phyloP scores from a whole-genome alignment of 2,329 filamentous ascomycete genomes.

The Colletotrichum cuscutae region DNA sequence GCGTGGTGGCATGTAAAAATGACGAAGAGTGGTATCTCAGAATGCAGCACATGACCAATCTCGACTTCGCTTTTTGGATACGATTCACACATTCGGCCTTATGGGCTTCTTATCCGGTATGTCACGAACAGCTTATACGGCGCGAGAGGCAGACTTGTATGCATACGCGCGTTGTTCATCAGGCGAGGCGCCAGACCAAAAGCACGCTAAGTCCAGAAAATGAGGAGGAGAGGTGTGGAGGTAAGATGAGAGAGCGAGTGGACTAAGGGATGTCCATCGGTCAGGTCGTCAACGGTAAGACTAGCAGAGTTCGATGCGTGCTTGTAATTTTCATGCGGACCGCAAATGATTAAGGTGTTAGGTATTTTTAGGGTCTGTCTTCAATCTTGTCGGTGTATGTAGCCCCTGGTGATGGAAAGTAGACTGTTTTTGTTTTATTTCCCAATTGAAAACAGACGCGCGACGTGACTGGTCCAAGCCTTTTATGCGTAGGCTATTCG shows the following conservation, averaged over 20 bases:
- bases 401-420: slow-evolving; percentile 19
- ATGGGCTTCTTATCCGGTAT: neutral
- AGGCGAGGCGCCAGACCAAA: no score
- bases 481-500: neutral
- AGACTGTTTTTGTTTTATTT: slow-evolving; percentile 33
- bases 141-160: no score
- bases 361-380: no score
- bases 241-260: no score
- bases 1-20: neutral
- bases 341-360: no score
- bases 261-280: no score
- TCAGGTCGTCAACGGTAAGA: no score
- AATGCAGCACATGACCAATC: neutral
- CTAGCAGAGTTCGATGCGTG: neutral
- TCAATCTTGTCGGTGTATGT: slow-evolving; percentile 2
- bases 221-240: no score
- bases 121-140: no score
- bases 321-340: neutral
- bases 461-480: slow-evolving; percentile 29
- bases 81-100: neutral
- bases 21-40: neutral
- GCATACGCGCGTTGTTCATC: no score
- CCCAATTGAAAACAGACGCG: slow-evolving; percentile 30
- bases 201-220: no score
- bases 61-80: neutral